Conservation (phyloP, 108 stramenopile genomes). For the Fistulifera pelliculosa region DNA sequence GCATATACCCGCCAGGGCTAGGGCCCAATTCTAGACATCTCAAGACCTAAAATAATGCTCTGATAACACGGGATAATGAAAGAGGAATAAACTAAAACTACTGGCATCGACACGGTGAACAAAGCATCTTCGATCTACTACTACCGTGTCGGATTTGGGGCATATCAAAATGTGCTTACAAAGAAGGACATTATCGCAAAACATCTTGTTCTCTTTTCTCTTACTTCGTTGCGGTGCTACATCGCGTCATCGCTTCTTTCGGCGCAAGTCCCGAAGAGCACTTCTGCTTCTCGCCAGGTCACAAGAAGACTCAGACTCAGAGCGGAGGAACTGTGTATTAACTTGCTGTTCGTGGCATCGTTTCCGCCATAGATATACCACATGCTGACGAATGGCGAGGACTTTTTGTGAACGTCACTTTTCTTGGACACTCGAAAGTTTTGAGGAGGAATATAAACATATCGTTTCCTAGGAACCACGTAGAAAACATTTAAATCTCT, state of each 20-base stretch:
- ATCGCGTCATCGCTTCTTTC: slow-evolving; percentile 24
- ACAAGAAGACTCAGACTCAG: not conserved
- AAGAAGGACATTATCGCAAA: no score
- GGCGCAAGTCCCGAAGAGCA: slow-evolving; percentile 77
- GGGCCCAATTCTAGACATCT: no score
- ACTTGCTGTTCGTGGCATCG: slow-evolving; percentile 31
- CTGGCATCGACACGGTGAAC: no score
- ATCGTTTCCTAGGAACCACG: slow-evolving; percentile 79
- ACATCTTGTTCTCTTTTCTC: no score
- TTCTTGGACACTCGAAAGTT: slow-evolving; percentile 68
- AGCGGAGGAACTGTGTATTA: slow-evolving; percentile 27
- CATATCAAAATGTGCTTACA: no score
- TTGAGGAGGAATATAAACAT: slow-evolving; percentile 79
- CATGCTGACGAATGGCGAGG: slow-evolving; percentile 81
- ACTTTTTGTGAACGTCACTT: slow-evolving; percentile 84
- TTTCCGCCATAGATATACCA: slow-evolving; percentile 86
- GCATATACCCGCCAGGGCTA: no score
- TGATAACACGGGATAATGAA: no score
- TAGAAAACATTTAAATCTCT: slow-evolving; percentile 40
- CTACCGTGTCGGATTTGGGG: no score
- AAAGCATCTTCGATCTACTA: no score
- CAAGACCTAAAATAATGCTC: no score
- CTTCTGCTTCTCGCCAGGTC: slow-evolving; percentile 76
- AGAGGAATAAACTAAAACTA: no score
- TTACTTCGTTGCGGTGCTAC: no score